phyloP scores from a whole-genome alignment of 1,284 basidiomycete species.

The Anthracocystis panici-leucophaei region DNA sequence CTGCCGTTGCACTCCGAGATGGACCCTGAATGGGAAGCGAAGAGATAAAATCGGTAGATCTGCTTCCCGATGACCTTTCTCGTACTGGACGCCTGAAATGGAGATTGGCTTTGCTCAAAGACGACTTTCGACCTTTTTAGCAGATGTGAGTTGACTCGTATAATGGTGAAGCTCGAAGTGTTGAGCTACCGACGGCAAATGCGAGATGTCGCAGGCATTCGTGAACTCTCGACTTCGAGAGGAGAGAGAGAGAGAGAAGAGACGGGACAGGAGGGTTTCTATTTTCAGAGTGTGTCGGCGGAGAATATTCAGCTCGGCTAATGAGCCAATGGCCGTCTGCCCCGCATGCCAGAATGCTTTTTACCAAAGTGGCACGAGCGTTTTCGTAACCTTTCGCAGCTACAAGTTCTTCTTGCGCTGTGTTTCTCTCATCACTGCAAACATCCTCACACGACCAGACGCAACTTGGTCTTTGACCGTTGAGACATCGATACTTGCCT shows the following conservation, averaged over 20 bases:
- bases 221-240: too few relatives aligned
- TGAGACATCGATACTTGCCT: neutral
- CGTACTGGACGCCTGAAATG: too few relatives aligned
- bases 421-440: too few relatives aligned
- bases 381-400: neutral
- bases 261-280: neutral
- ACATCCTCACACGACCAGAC: neutral
- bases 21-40: too few relatives aligned
- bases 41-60: too few relatives aligned
- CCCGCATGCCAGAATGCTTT: neutral
- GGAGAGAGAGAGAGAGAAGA: neutral
- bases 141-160: too few relatives aligned
- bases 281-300: constrained; percentile 1
- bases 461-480: neutral
- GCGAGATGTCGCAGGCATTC: too few relatives aligned
- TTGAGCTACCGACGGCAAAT: too few relatives aligned
- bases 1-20: too few relatives aligned
- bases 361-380: constrained; percentile 1
- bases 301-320: constrained; percentile 2
- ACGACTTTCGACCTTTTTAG: neutral
- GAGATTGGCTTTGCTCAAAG: neutral
- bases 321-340: neutral
- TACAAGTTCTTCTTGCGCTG: neutral
- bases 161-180: too few relatives aligned
- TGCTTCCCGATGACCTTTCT: too few relatives aligned